phyloP scores from a whole-genome alignment of 2,329 filamentous ascomycete species.

The Beauveria rudraprayagi region DNA sequence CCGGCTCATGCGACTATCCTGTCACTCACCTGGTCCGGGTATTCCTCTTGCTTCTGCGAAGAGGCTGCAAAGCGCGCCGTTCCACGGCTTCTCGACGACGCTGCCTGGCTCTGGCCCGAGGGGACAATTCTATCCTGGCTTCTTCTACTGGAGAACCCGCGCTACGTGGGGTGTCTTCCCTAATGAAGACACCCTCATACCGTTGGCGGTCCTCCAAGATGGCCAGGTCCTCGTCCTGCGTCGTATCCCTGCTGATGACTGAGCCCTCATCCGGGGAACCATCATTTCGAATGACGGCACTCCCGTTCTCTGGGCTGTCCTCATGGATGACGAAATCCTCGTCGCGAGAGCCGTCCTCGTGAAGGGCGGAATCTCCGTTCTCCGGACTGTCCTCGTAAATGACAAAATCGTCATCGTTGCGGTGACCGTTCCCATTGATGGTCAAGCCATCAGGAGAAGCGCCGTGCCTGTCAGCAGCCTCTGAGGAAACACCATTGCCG shows the following conservation, averaged over 20 bases:
- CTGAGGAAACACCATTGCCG: too few relatives aligned
- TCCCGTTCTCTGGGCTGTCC: background rate
- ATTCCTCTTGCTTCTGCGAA: slow-evolving; percentile 2
- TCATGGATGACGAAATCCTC: background rate
- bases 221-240: background rate
- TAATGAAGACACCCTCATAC: background rate
- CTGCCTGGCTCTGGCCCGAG: background rate
- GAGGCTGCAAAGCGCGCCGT: background rate
- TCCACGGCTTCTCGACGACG: background rate
- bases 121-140: background rate
- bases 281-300: background rate
- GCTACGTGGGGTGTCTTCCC: background rate
- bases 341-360: background rate
- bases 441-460: too few relatives aligned
- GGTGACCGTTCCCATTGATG: too few relatives aligned
- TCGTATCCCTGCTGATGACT: background rate
- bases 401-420: background rate
- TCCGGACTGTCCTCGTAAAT: background rate
- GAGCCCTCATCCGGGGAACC: background rate
- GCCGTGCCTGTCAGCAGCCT: too few relatives aligned
- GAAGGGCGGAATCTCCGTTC: background rate
- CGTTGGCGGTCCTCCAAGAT: background rate
- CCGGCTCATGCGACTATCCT: background rate
- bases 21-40: background rate
- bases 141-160: background rate